Evolutionary conservation across 2,329 filamentous ascomycete species (phyloP).

Genomic region (Arthroderma sp.): DNA sequence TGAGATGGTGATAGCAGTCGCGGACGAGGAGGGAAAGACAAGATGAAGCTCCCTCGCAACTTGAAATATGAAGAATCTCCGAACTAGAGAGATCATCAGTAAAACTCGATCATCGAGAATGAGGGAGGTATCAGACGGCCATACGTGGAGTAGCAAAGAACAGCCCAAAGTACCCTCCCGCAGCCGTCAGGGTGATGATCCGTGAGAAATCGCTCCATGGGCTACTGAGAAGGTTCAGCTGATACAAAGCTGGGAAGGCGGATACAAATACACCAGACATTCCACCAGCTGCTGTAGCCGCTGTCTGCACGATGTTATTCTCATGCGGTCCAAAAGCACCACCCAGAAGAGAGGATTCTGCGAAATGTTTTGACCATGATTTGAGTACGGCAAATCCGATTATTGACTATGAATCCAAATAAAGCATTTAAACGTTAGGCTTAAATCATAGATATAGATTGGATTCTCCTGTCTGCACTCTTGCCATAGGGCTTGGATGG

Average conservation of each 20-base stretch:
- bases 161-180: constrained; percentile 39
- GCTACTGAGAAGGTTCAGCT: constrained; percentile 24
- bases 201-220: constrained; percentile 9
- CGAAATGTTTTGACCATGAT: constrained; percentile 25
- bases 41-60: constrained; percentile 37
- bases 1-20: constrained; percentile 48
- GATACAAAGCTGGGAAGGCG: constrained; percentile 33
- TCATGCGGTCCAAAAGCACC: constrained; percentile 32
- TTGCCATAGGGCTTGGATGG: too few relatives aligned
- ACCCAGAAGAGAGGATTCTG: constrained; percentile 12
- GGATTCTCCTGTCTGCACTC: too few relatives aligned
- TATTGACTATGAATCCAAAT: constrained; percentile 18
- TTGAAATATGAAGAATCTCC: constrained; percentile 53
- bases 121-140: constrained; percentile 9
- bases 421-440: background rate
- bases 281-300: constrained; percentile 33
- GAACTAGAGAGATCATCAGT: constrained; percentile 24
- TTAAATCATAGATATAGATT: background rate
- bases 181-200: constrained; percentile 9
- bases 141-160: constrained; percentile 45
- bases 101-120: background rate
- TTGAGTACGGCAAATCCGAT: constrained; percentile 33
- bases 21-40: constrained; percentile 47
- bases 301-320: constrained; percentile 37
- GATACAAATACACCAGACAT: constrained; percentile 32